These are phyloP conservation scores for Blastobotrys buckinghamii DNA, from an alignment of 1,139 yeast species.

Conservation along the genomic window DNA sequence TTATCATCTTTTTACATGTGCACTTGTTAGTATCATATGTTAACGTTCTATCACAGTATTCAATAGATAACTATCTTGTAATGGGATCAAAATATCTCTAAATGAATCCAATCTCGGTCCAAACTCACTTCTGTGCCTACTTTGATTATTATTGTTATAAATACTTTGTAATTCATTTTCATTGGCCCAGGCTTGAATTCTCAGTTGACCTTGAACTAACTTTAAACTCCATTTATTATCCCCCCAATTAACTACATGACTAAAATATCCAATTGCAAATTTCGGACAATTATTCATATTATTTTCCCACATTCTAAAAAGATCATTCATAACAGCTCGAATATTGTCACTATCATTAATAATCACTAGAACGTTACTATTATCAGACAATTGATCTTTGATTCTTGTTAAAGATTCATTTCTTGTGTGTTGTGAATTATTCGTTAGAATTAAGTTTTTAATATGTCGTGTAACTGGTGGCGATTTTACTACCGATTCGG, in stretches of 20 bases:
- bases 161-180: neutral
- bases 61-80: neutral
- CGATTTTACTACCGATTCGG: neutral
- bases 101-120: neutral
- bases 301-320: neutral
- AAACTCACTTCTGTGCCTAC: neutral
- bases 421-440: neutral
- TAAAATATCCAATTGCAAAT: neutral
- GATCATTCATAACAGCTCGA: neutral
- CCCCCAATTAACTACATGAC: neutral
- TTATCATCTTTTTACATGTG: no score
- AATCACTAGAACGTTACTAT: neutral
- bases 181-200: neutral
- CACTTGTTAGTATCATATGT: neutral
- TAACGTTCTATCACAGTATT: neutral
- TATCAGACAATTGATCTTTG: neutral
- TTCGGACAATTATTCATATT: neutral
- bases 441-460: neutral
- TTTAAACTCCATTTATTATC: neutral
- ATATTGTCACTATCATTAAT: neutral
- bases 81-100: neutral
- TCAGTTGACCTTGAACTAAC: neutral
- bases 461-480: neutral
- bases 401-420: neutral
- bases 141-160: no score